Percentiles rank a stretch among this genome's conserved stretches.
These are phyloP conservation scores for Citrus trifoliata DNA, from an alignment of 345 rosid species.

Conservation along the genomic window DNA sequence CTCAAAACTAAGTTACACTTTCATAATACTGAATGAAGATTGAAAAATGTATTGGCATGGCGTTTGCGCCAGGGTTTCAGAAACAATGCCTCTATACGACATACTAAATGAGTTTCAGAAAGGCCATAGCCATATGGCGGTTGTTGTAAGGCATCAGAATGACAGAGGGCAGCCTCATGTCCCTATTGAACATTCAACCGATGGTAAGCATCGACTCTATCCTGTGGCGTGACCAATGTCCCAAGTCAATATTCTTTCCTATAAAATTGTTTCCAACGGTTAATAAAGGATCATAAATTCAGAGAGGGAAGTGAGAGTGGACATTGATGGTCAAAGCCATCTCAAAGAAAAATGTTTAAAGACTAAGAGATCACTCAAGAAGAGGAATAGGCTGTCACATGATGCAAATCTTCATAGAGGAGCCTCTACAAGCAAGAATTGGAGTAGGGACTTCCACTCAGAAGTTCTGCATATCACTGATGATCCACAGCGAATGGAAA, in stretches of 20 bases:
- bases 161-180: conserved; percentile 8
- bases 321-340: conserved; percentile 28
- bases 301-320: conserved; percentile 35
- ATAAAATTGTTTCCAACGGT: neutral
- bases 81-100: conserved; percentile 55
- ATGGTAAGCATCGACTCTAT: conserved; percentile 9
- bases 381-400: conserved; percentile 36
- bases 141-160: conserved; percentile 38
- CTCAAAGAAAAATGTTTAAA: conserved; percentile 20
- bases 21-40: neutral
- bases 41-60: neutral
- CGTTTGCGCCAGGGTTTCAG: conserved; percentile 41
- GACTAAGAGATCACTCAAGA: conserved; percentile 33
- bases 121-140: conserved; percentile 77
- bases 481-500: conserved; percentile 20
- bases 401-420: conserved; percentile 14
- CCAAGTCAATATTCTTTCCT: neutral
- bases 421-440: conserved; percentile 43
- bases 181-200: conserved; percentile 5
- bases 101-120: conserved; percentile 68
- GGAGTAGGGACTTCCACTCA: conserved; percentile 36
- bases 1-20: neutral
- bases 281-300: neutral
- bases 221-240: neutral
- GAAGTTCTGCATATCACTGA: conserved; percentile 39